phyloP scores from a whole-genome alignment of 441 rosid genomes.

The Jatropha podagrica region DNA sequence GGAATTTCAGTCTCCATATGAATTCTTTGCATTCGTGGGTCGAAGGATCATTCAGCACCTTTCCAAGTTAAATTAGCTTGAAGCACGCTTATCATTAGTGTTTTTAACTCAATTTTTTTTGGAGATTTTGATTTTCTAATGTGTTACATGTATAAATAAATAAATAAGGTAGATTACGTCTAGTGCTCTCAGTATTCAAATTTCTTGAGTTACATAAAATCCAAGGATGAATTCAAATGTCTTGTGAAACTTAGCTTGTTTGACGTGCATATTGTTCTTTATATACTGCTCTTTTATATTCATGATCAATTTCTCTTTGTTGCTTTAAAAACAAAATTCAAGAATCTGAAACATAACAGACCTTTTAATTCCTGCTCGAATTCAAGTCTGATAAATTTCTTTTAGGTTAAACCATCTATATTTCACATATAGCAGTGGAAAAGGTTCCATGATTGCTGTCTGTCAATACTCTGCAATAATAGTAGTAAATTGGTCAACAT shows the following conservation, averaged over 20 bases:
- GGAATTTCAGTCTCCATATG: background rate
- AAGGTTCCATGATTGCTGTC: constrained; percentile 8
- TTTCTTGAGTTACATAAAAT: background rate
- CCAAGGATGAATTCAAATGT: background rate
- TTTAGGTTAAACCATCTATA: background rate
- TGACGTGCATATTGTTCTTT: background rate
- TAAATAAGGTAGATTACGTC: too few relatives aligned
- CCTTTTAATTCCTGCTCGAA: too few relatives aligned
- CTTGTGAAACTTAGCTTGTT: background rate
- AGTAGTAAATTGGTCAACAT: background rate
- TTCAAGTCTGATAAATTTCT: background rate
- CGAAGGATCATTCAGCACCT: too few relatives aligned
- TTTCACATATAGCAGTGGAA: background rate
- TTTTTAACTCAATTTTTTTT: background rate
- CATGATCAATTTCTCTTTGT: too few relatives aligned
- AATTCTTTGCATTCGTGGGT: too few relatives aligned
- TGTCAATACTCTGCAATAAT: constrained; percentile 3
- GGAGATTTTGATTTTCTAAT: background rate
- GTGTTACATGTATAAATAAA: too few relatives aligned
- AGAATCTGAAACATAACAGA: background rate
- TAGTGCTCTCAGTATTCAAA: background rate
- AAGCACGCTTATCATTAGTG: background rate
- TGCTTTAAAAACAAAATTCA: background rate
- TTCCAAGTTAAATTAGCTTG: background rate
- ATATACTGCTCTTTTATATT: background rate